Percentiles rank a stretch among this genome's conserved stretches.
Conservation (phyloP, 2,329 filamentous ascomycete genomes). For the Talaromyces pinophilus region DNA sequence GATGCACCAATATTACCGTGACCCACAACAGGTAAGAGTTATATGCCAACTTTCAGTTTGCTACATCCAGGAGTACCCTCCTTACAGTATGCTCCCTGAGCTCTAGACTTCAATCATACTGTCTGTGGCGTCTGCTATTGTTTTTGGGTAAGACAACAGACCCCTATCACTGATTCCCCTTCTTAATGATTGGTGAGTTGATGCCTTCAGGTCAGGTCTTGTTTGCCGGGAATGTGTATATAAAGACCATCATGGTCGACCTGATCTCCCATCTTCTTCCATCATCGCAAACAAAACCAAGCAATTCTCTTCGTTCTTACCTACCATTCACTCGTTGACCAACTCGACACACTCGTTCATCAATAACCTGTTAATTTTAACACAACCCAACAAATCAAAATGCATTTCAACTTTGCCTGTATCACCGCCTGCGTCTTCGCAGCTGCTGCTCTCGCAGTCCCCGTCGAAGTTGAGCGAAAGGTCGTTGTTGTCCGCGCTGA, state of each 20-base stretch:
- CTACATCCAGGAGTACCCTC: background rate
- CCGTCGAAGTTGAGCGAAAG: constrained; percentile 24
- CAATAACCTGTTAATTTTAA: constrained; percentile 10
- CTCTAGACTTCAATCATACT: background rate
- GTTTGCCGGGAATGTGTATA: constrained; percentile 6
- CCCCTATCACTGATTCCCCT: background rate
- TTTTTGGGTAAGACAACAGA: background rate
- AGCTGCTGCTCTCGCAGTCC: constrained; percentile 23
- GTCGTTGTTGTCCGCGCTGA: constrained; percentile 24
- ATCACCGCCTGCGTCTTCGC: constrained; percentile 23
- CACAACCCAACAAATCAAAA: constrained; percentile 18
- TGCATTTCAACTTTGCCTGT: constrained; percentile 26
- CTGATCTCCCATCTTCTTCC: no score
- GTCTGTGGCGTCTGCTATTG: constrained; percentile 14
- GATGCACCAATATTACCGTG: background rate
- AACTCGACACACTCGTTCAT: constrained; percentile 23
- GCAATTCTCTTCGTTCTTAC: constrained; percentile 10
- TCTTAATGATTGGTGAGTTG: background rate
- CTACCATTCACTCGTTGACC: constrained; percentile 22
- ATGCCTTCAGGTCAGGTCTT: background rate
- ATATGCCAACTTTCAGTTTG: background rate
- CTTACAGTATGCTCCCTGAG: constrained; percentile 10
- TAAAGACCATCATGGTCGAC: background rate
- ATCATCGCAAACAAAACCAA: constrained; percentile 1
- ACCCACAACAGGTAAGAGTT: background rate